phyloP scores from a whole-genome alignment of 2,329 filamentous ascomycete species.

The Onygenales sp. region DNA sequence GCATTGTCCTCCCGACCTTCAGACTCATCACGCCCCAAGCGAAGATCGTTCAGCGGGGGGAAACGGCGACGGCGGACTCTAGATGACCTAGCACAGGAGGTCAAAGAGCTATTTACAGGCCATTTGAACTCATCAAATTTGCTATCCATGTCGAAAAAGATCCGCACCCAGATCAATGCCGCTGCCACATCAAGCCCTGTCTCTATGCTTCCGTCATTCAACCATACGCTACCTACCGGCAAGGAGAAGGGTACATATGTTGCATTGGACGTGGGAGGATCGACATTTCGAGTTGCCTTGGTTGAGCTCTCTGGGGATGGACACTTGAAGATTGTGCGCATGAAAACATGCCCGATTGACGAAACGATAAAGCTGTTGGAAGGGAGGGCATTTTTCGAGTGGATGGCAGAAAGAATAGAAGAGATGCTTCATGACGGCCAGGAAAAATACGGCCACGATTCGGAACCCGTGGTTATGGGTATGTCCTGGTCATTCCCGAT shows the following conservation, averaged over 20 bases:
- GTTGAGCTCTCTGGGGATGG: conserved; percentile 44
- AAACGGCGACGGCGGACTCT: conserved; percentile 29
- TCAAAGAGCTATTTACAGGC: conserved; percentile 27
- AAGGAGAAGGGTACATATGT: conserved; percentile 51
- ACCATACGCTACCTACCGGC: conserved; percentile 51
- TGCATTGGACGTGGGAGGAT: conserved; percentile 57
- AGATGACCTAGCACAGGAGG: conserved; percentile 29
- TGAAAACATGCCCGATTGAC: conserved; percentile 48
- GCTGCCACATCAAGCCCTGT: conserved; percentile 47
- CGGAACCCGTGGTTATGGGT: conserved; percentile 44
- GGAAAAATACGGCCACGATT: conserved; percentile 29
- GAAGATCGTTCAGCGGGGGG: conserved; percentile 23
- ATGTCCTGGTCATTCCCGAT: conserved; percentile 59
- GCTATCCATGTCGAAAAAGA: conserved; percentile 35
- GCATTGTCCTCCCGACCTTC: conserved; percentile 31
- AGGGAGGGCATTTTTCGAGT: conserved; percentile 54
- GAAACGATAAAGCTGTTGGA: conserved; percentile 45
- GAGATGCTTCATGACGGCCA: conserved; percentile 39
- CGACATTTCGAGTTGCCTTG: conserved; percentile 54
- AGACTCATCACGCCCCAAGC: conserved; percentile 21
- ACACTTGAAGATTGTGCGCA: conserved; percentile 46
- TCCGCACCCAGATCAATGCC: conserved; percentile 43
- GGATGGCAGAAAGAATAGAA: conserved; percentile 54
- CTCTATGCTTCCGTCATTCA: conserved; percentile 58
- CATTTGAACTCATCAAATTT: conserved; percentile 28